phyloP scores from a whole-genome alignment of 2,329 filamentous ascomycete genomes.

The Aschersonia sp. region DNA sequence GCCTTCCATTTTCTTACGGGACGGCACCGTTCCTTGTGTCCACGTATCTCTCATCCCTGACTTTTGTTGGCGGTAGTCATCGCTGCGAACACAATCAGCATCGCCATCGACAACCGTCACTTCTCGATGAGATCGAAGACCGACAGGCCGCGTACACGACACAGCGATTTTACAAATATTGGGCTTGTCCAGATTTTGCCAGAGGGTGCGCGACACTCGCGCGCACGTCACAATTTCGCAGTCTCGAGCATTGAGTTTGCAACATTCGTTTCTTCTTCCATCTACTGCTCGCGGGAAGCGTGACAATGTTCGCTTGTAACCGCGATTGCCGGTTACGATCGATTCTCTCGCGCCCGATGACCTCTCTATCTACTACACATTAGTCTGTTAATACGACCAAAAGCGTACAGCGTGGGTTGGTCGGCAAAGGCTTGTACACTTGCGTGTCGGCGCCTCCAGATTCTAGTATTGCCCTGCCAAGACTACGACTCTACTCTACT shows the following conservation, averaged over 20 bases:
- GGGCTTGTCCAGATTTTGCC: background rate
- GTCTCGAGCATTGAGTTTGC: background rate
- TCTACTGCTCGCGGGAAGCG: slow-evolving; percentile 3
- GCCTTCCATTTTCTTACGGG: no score
- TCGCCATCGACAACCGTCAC: background rate
- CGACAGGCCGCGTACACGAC: no score
- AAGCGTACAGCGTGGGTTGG: background rate
- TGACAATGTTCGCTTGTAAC: slow-evolving; percentile 12
- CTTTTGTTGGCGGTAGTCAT: background rate
- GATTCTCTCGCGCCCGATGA: slow-evolving; percentile 3
- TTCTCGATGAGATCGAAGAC: no score
- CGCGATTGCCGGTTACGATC: slow-evolving; percentile 8
- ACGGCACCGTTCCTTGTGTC: no score
- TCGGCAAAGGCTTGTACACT: background rate
- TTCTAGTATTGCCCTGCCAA: background rate
- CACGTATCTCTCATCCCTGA: background rate
- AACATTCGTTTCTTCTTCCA: background rate
- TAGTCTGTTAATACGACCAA: background rate
- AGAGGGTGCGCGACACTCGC: no score
- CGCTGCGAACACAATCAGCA: background rate
- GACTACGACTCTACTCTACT: background rate
- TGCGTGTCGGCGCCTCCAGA: background rate
- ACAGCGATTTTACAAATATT: background rate
- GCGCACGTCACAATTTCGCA: background rate
- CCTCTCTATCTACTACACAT: no score